Evolutionary conservation across 2,329 filamentous ascomycete genomes (phyloP), one percentile per base, ranked within the genome.

Genomic region (Chaetomiaceae sp.): DNA sequence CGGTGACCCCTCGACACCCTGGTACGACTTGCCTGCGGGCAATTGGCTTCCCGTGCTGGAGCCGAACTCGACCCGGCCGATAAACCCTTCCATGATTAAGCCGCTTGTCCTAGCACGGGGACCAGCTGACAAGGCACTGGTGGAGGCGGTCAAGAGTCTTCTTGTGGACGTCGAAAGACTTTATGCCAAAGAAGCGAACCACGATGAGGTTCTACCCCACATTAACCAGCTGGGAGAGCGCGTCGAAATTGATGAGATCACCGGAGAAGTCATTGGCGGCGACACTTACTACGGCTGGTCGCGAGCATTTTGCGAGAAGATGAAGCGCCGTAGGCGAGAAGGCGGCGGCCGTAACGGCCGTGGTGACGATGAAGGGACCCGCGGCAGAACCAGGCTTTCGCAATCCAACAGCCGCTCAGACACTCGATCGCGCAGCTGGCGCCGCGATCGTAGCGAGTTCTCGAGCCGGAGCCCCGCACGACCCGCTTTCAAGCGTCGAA

Each of bases 281-380:
- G 82, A 87, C 52, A 87, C 85, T 1, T 94, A 94, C 63, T 94
- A 94, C 61, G 89, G 88, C 50, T 95, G 89, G 89, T 91, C 88
- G 5, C 76, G 78, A 32, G 71, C 72, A 1, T 93, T 95, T 56
- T 94, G 87, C 61, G 74, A 87, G 55, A 86, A 84, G 59, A 93
- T 93, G 84, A 88, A 84, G 65, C 68, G 72, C 41, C 71, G 76
- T 30, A 47, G 47, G 18, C 46, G 42, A 20, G 51, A 24, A 4
- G 38, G 24, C 3, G 37, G 24, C 18, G 27, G 18, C 4, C 41
- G 8, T 3, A 20, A n/a, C 20, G 39, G 26, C 27, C 27, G 26
- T 14, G 65, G 62, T 22, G 68, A 62, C 26, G 29, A 41, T 27
- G 51, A 48, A 3, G 15, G 32, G 1, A 20, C 15, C 4, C 51